Base-by-base conservation (phyloP, 306 rosid genomes). In the Trifolium subterraneum region DNA sequence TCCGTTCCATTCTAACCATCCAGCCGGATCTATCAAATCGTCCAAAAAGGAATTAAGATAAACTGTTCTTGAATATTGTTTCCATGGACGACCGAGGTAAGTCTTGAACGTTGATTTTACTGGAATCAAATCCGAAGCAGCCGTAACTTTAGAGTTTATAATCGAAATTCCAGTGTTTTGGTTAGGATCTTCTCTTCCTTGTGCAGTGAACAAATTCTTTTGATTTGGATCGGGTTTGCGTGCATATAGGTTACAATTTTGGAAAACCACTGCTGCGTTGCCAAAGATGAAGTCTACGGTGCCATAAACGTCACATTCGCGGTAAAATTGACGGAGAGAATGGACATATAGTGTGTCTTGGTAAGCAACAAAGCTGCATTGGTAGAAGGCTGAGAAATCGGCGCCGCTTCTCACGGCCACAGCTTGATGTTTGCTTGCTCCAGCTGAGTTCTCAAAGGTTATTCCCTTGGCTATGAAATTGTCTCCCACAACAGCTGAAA, bases 331-430 rank as follows among this genome's bases (percentile, higher is more conserved):
- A 4, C 98, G 90, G 20, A 89, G 87, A 45, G 98, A 91, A 73
- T 94, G 98, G 48, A 80, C 90, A 19, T 94, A 94, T 75, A 94
- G 98, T 0, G 97, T 94, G 93, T 94, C 98, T 72, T 91, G 97
- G 82, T 88, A 93, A 1, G 85, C 97, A 0, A 93, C 87, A 14
- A 93, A 93, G 84, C 97, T 94, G 83, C 97, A 94, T 11, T 79
- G 54, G 70, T 87, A 94, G 81, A 94, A 94, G 9, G 86, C 91
- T 0, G 97, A 94, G 20, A 94, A 33, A 73, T 94, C 97, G 0
- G 98, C 78, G 1, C 97, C 86, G 15, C 86, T 84, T 7, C 98
- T 77, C 0, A 93, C 19, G 36, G 98, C 97, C 45, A 93, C 97
- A 0, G 98, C 98, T 79, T 93, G 98, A 89, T 91, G 97, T 50